These are phyloP conservation scores for Cornus suecica DNA, from an alignment of 148 eudicot genomes.

Conservation along the genomic window DNA sequence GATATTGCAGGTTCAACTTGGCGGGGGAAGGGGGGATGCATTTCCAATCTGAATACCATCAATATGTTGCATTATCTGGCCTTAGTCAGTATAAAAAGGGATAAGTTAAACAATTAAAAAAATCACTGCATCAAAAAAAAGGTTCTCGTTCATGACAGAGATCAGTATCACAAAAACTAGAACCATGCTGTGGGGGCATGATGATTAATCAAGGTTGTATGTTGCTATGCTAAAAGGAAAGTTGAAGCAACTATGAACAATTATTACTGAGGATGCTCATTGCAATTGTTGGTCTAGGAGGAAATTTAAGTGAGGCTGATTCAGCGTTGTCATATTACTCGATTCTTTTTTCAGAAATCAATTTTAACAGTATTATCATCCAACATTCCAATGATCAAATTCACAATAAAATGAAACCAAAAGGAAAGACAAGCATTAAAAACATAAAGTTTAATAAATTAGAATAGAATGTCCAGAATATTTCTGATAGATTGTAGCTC, in stretches of 20 bases:
- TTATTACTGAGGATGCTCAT: neutral
- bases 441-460: neutral
- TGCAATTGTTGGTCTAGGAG: neutral
- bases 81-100: neutral
- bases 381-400: conserved; percentile 1
- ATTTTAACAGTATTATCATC: neutral
- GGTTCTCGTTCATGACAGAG: neutral
- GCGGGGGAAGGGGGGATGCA: too few relatives aligned
- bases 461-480: neutral
- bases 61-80: neutral
- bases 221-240: neutral
- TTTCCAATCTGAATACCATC: neutral
- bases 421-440: neutral
- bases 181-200: neutral
- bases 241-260: neutral
- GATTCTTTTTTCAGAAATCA: neutral
- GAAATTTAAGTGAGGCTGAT: neutral
- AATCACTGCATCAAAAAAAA: neutral
- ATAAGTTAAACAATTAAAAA: neutral
- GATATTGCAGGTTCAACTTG: too few relatives aligned
- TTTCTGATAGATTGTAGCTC: neutral
- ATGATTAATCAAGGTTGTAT: too few relatives aligned
- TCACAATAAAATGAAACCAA: neutral
- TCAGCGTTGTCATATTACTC: neutral
- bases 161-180: neutral